Evolutionary conservation across 2,329 filamentous ascomycete species (phyloP), one percentile per base, ranked within the genome.

Genomic region (Rugonectria rugulosa): DNA sequence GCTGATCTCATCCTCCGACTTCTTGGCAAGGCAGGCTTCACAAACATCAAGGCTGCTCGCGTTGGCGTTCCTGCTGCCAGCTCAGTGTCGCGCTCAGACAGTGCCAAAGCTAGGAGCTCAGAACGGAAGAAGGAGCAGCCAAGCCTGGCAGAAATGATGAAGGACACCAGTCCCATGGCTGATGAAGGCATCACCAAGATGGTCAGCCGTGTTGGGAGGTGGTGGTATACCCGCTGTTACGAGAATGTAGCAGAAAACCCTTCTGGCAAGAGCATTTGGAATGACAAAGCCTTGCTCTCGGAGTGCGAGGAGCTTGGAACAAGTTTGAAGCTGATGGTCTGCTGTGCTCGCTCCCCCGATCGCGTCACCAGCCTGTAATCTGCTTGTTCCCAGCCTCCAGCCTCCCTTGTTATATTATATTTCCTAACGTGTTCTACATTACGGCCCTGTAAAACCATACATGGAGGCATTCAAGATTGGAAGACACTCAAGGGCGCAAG

Each of bases 181-280:
- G 92, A 97, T 63, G 91, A 92, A 68, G 88, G 87, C 62, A 97
- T 98, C 69, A 91, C 92, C 12, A 93, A 91, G 69, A 96, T 96
- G 81, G 92, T 98, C 19, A 89, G 92, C 14, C 89, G 88, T 60
- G 94, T 98, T 10, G 94, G 92, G 2, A 84, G 95, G 37, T 98
- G 94, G 92, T 99, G 95, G 95, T 98, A 97, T 74, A 90, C 87
- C 9, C 86, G 90, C 47, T 97, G 94, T 78, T 98, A 97, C 72
- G 94, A 97, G 74, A 85, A 83, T 53, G 81, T 83, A 5, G 79
- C 87, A 8, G 73, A 84, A n/a, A 56, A 61, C 29, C 55, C 56
- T 72, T 77, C 26, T 65, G 79, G 44, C 71, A 72, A 68, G 57
- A 84, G 89, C 71, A 90, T 98, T 63, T 98, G 93, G 89, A 83